These are phyloP conservation scores for Anisogramma anomala DNA, from an alignment of 2,329 filamentous ascomycete genomes.

Conservation along the genomic window DNA sequence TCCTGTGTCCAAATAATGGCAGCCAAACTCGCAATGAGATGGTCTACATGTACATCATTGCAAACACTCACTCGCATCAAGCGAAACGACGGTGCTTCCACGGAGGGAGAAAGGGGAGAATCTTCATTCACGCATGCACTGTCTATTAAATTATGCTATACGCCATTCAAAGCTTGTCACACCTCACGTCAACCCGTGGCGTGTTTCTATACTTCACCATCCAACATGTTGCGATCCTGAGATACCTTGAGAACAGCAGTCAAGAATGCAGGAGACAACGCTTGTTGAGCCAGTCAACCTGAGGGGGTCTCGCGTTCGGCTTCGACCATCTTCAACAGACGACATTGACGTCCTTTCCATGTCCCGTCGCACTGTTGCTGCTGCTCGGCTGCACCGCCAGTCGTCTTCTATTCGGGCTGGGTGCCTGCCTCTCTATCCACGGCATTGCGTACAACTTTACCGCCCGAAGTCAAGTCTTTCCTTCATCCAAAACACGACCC, in stretches of 20 bases:
- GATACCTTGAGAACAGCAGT: background rate
- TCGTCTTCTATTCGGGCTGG: background rate
- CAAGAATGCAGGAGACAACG: background rate
- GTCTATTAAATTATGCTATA: constrained; percentile 12
- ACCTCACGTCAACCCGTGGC: constrained; percentile 8
- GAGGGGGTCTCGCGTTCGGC: background rate
- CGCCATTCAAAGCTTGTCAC: constrained; percentile 2
- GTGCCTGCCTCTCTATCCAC: background rate
- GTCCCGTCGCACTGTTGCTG: background rate
- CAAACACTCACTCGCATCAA: background rate
- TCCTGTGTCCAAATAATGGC: constrained; percentile 3
- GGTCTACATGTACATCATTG: constrained; percentile 1
- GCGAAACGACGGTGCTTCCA: too few species aligned
- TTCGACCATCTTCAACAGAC: too few species aligned
- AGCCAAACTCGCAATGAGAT: background rate
- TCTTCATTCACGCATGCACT: constrained; percentile 7
- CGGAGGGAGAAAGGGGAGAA: background rate
- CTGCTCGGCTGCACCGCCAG: background rate
- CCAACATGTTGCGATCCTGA: constrained; percentile 4
- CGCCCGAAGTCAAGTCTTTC: background rate
- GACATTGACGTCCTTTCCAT: background rate
- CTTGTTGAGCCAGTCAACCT: background rate
- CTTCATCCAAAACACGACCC: too few species aligned
- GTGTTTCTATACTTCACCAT: constrained; percentile 10
- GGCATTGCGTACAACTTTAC: background rate